These are phyloP conservation scores for Cercophora newfieldiana DNA, from an alignment of 495 filamentous ascomycete genomes.

Conservation along the genomic window DNA sequence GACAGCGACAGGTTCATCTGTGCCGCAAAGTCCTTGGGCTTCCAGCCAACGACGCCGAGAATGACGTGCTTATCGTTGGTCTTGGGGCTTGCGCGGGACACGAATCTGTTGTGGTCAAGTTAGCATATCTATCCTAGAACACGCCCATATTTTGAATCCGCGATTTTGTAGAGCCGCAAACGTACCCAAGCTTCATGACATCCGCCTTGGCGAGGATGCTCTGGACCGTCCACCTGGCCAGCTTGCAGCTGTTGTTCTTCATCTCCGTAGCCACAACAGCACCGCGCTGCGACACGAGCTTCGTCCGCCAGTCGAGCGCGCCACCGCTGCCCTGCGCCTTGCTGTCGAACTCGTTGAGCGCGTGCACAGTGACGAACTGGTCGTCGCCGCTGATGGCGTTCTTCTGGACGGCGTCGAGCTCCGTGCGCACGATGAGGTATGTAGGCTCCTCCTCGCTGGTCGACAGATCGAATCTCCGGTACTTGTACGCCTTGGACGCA, in stretches of 20 bases:
- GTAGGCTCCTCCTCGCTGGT: slow-evolving; percentile 90
- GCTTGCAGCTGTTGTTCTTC: slow-evolving; percentile 99
- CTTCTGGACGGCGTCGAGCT: slow-evolving; percentile 94
- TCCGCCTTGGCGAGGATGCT: slow-evolving; percentile 93
- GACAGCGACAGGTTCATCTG: slow-evolving; percentile 97
- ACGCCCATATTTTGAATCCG: background rate
- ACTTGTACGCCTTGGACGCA: slow-evolving; percentile 96
- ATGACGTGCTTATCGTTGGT: slow-evolving; percentile 86
- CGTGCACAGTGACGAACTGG: slow-evolving; percentile 88
- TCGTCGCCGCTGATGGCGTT: slow-evolving; percentile 84
- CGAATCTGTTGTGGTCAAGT: slow-evolving; percentile 61
- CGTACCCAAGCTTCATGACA: slow-evolving; percentile 92
- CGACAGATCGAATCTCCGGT: slow-evolving; percentile 92
- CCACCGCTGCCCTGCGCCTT: slow-evolving; percentile 94
- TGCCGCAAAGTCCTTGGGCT: slow-evolving; percentile 90
- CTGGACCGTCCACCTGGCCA: slow-evolving; percentile 95
- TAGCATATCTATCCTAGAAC: slow-evolving; percentile 26
- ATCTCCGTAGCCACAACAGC: slow-evolving; percentile 98
- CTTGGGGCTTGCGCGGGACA: slow-evolving; percentile 90
- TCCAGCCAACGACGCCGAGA: slow-evolving; percentile 94
- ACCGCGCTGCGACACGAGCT: slow-evolving; percentile 88
- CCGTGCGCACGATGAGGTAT: slow-evolving; percentile 90
- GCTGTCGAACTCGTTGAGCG: slow-evolving; percentile 97
- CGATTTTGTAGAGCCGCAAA: slow-evolving; percentile 15
- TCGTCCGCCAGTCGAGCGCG: slow-evolving; percentile 92